Evolutionary conservation across 2,329 filamentous ascomycete species (phyloP).

Genomic region (Paradendryphiella salina): DNA sequence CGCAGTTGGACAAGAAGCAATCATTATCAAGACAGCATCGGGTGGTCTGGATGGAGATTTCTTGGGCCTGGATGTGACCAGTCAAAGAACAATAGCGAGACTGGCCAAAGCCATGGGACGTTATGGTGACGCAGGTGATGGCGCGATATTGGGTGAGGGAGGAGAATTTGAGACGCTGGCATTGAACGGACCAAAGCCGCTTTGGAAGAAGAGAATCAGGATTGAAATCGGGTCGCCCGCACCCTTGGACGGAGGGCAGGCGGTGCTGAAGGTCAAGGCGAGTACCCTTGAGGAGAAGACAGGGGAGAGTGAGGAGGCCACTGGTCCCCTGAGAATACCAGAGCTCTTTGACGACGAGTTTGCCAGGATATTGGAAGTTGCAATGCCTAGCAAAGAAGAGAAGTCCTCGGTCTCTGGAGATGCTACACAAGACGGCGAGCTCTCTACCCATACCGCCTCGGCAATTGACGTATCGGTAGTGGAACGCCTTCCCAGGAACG

Average conservation of each 20-base stretch:
- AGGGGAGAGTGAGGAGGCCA: constrained; percentile 21
- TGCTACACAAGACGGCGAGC: constrained; percentile 9
- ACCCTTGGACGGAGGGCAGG: constrained; percentile 73
- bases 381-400: constrained; percentile 6
- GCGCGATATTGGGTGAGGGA: constrained; percentile 83
- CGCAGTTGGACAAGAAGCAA: constrained; percentile 74
- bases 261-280: constrained; percentile 67
- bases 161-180: constrained; percentile 96
- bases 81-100: constrained; percentile 51
- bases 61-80: constrained; percentile 79
- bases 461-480: constrained; percentile 1
- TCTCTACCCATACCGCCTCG: not conserved
- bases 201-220: constrained; percentile 74
- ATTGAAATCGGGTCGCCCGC: constrained; percentile 61
- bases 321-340: constrained; percentile 59
- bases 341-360: constrained; percentile 69
- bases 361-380: constrained; percentile 39
- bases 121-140: constrained; percentile 68
- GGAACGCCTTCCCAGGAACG: constrained; percentile 19
- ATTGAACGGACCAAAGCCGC: constrained; percentile 70
- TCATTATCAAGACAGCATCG: constrained; percentile 93
- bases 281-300: constrained; percentile 59
- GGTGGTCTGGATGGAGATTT: constrained; percentile 80
- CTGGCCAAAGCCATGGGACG: constrained; percentile 62
- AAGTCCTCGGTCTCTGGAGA: constrained; percentile 6